These are phyloP conservation scores for Aspergillus ustus DNA, from an alignment of 2,329 filamentous ascomycete species.

Conservation along the genomic window DNA sequence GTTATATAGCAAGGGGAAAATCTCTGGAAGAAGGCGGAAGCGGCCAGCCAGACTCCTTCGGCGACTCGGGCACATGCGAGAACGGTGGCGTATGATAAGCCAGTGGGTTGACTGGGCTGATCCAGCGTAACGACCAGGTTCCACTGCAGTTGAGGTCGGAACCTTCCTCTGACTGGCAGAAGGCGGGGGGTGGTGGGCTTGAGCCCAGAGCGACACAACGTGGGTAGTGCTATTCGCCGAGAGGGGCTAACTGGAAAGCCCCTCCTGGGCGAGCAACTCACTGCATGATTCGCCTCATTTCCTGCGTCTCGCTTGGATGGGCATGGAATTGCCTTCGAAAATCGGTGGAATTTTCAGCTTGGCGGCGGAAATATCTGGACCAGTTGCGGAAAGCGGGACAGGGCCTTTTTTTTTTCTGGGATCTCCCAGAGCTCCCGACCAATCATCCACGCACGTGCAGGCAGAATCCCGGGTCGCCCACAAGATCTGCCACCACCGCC, in stretches of 20 bases:
- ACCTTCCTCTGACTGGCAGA: conserved; percentile 11
- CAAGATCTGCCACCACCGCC: conserved; percentile 24
- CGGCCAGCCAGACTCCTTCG: conserved; percentile 20
- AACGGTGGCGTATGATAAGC: conserved; percentile 28
- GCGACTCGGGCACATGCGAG: conserved; percentile 27
- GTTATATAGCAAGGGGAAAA: conserved; percentile 27
- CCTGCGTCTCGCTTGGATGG: neutral
- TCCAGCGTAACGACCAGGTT: conserved; percentile 13
- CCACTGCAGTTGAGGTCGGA: conserved; percentile 12
- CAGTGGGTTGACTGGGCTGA: conserved; percentile 20
- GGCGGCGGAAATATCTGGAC: conserved; percentile 19
- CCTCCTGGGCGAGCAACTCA: neutral
- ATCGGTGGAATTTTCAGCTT: conserved; percentile 5
- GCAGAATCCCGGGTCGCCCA: conserved; percentile 28
- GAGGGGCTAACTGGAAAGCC: neutral
- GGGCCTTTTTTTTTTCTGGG: conserved; percentile 1
- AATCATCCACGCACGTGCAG: conserved; percentile 39
- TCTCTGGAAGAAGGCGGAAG: conserved; percentile 23
- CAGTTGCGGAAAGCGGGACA: conserved; percentile 19
- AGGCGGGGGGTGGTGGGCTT: conserved; percentile 1
- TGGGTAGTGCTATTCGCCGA: conserved; percentile 12
- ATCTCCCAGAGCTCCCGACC: conserved; percentile 24
- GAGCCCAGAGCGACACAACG: conserved; percentile 10
- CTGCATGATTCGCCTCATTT: neutral
- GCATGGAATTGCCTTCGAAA: neutral